These are phyloP conservation scores for Leucocoprinus sp. DNA, from an alignment of 768 basidiomycete genomes.

Conservation along the genomic window DNA sequence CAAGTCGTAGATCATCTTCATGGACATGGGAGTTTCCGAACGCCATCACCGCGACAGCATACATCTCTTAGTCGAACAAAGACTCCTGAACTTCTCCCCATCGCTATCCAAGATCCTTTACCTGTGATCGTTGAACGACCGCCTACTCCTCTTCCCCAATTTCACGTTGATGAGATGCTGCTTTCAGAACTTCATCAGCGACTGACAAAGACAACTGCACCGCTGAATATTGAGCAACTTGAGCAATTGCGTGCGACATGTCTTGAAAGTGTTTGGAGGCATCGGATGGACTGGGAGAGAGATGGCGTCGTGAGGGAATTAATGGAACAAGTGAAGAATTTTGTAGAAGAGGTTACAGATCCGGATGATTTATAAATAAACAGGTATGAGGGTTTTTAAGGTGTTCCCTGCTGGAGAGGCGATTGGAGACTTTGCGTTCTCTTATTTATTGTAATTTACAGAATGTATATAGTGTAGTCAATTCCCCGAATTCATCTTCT, in stretches of 20 bases:
- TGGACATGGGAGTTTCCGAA: neutral
- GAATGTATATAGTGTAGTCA: no score
- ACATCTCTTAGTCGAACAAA: slow-evolving; percentile 11
- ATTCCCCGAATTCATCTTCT: no score
- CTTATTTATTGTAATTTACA: no score
- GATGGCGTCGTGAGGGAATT: slow-evolving; percentile 55
- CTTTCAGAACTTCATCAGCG: slow-evolving; percentile 40
- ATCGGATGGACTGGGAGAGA: slow-evolving; percentile 78
- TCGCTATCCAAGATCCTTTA: slow-evolving; percentile 18
- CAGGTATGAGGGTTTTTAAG: no score
- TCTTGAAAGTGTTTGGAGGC: slow-evolving; percentile 76
- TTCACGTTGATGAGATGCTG: slow-evolving; percentile 49
- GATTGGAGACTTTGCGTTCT: no score
- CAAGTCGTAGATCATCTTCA: neutral
- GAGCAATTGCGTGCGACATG: slow-evolving; percentile 89
- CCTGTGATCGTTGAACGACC: slow-evolving; percentile 49
- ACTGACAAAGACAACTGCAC: slow-evolving; percentile 46
- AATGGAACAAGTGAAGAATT: slow-evolving; percentile 46
- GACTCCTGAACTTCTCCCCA: slow-evolving; percentile 13
- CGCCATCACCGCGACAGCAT: slow-evolving; percentile 11
- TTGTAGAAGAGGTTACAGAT: slow-evolving; percentile 54
- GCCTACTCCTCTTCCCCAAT: slow-evolving; percentile 72
- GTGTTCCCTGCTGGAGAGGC: no score
- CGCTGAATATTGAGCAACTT: slow-evolving; percentile 77
- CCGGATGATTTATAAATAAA: no score